Conservation (phyloP, 176 grass and related monocot genomes). For the Raddia distichophylla region DNA sequence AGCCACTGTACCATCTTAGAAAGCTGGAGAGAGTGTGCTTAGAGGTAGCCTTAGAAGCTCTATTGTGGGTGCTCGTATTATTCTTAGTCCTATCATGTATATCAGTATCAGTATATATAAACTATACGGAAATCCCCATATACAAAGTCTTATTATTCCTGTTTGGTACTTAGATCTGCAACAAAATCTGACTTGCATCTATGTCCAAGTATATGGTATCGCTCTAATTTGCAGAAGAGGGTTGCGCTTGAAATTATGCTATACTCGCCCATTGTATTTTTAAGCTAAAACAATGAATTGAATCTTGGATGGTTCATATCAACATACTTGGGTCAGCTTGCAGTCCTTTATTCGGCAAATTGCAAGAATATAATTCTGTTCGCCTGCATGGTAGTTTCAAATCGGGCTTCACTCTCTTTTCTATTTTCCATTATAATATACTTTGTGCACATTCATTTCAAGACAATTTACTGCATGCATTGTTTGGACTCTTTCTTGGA, state of each 20-base stretch:
- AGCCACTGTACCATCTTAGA: too few species aligned
- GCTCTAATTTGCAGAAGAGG: not conserved
- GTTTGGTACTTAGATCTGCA: not conserved
- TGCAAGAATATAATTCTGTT: not conserved
- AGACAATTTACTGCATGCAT: too few species aligned
- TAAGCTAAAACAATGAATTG: not conserved
- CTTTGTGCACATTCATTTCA: too few species aligned
- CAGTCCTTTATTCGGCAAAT: slow-evolving; percentile 13
- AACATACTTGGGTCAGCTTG: not conserved
- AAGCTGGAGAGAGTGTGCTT: too few species aligned
- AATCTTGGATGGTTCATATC: not conserved
- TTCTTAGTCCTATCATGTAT: not conserved
- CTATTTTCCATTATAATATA: not conserved
- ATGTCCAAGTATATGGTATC: not conserved
- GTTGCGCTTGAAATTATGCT: slow-evolving; percentile 17
- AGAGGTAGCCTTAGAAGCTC: too few species aligned
- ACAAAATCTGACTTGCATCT: slow-evolving; percentile 12
- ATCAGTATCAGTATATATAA: not conserved
- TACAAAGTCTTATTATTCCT: not conserved
- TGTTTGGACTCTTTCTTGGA: too few species aligned
- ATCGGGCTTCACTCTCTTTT: not conserved
- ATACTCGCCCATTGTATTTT: not conserved
- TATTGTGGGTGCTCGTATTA: not conserved
- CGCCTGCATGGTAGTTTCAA: not conserved
- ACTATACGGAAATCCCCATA: not conserved